These are phyloP conservation scores for Mallotus repandus DNA, from an alignment of 441 rosid genomes.

Conservation along the genomic window DNA sequence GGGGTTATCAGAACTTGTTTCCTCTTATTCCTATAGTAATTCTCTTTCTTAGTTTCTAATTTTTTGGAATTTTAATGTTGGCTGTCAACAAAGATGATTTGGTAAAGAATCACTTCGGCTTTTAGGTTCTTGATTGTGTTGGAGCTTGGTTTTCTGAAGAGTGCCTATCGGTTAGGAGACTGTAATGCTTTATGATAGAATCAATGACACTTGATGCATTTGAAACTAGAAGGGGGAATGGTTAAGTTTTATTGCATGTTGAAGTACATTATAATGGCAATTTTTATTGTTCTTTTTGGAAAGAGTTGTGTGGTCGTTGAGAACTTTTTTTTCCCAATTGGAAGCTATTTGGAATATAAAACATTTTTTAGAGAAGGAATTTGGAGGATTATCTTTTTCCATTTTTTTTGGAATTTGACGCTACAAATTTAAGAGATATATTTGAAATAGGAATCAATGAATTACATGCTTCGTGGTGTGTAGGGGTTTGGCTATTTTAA, in stretches of 20 bases:
- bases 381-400: too few relatives aligned
- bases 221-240: background rate
- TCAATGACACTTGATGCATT: background rate
- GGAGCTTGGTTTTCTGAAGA: background rate
- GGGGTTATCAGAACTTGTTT: background rate
- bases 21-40: background rate
- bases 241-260: background rate
- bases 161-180: background rate
- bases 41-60: background rate
- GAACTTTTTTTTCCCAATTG: too few relatives aligned
- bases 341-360: too few relatives aligned
- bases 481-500: too few relatives aligned
- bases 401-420: too few relatives aligned
- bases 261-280: background rate
- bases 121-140: background rate
- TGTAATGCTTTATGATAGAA: background rate
- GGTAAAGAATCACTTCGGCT: background rate
- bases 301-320: too few relatives aligned
- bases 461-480: too few relatives aligned
- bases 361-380: too few relatives aligned
- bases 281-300: too few relatives aligned
- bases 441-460: too few relatives aligned
- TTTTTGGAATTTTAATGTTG: background rate
- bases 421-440: too few relatives aligned
- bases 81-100: background rate